A percentile compares a stretch with the other conserved stretches of the same genome.
These are phyloP conservation scores for Polygonum aviculare DNA, from an alignment of 148 eudicot species.

Conservation along the genomic window DNA sequence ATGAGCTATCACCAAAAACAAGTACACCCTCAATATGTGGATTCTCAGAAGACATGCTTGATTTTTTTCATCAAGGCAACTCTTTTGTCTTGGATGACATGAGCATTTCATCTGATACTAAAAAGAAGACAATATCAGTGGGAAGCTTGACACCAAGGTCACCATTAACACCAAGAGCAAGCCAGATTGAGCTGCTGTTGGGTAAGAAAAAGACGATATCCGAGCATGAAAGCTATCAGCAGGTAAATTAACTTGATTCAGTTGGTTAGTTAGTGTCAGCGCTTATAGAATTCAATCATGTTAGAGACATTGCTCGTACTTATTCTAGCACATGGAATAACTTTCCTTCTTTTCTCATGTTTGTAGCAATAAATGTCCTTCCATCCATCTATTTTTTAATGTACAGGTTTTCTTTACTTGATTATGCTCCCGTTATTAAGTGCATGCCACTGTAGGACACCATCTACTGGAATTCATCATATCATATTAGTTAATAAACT, in stretches of 20 bases:
- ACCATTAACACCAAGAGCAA: slow-evolving; percentile 81
- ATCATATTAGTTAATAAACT: not conserved
- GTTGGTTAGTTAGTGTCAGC: not conserved
- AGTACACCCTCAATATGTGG: slow-evolving; percentile 21
- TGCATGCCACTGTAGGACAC: not conserved
- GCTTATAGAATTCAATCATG: not conserved
- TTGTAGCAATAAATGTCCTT: not conserved
- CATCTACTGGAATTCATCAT: not conserved
- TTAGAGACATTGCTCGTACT: too few species aligned
- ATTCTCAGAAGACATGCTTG: slow-evolving; percentile 52
- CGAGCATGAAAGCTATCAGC: slow-evolving; percentile 79
- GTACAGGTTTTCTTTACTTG: not conserved
- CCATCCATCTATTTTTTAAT: not conserved
- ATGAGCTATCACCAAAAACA: slow-evolving; percentile 42
- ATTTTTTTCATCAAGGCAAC: slow-evolving; percentile 45
- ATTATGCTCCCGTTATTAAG: not conserved
- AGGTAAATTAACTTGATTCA: slow-evolving; percentile 32
- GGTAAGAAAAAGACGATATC: slow-evolving; percentile 59
- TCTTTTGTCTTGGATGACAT: slow-evolving; percentile 35
- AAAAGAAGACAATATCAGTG: slow-evolving; percentile 47
- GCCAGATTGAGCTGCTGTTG: slow-evolving; percentile 73
- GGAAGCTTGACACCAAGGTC: slow-evolving; percentile 88
- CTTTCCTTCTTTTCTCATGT: not conserved
- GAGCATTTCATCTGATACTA: slow-evolving; percentile 28
- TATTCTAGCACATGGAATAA: not conserved